Percentiles rank a stretch among this genome's conserved stretches.
Conservation (phyloP, 73 alveolate species). For the Diophrys appendiculata region DNA sequence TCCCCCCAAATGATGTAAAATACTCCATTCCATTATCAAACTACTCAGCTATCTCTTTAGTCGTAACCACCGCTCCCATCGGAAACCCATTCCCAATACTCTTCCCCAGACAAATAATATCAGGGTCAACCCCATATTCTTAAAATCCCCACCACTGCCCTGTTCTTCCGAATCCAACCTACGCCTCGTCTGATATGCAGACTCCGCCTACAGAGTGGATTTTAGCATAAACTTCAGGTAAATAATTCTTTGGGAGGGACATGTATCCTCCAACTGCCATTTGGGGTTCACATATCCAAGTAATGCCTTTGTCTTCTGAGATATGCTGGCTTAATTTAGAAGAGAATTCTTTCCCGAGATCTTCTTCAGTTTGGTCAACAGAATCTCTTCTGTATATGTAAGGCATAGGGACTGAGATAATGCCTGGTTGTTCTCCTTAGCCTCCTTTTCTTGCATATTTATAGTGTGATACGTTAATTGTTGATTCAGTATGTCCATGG, state of each 20-base stretch:
- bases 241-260: constrained; percentile 25
- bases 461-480: constrained; percentile 32
- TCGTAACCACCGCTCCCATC: constrained; percentile 49
- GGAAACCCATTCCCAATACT: constrained; percentile 57
- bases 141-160: constrained; percentile 53
- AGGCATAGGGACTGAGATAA: constrained; percentile 30
- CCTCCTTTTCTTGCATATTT: constrained; percentile 43
- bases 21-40: constrained; percentile 20
- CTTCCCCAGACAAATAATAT: constrained; percentile 43
- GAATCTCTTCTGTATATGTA: constrained; percentile 17
- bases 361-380: constrained; percentile 11
- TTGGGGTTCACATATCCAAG: constrained; percentile 13
- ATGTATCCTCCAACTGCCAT: constrained; percentile 33
- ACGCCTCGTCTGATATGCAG: constrained; percentile 46
- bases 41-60: constrained; percentile 14
- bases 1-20: constrained; percentile 57
- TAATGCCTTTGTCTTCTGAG: background rate
- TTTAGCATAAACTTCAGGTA: background rate
- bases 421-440: constrained; percentile 7
- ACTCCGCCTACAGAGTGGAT: constrained; percentile 40
- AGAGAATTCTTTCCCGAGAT: background rate
- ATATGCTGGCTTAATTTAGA: background rate
- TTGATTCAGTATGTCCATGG: constrained; percentile 39
- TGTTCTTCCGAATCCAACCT: constrained; percentile 50
- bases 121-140: constrained; percentile 32